Evolutionary conservation across 1,284 basidiomycete genomes (phyloP).

Genomic region (Fomitiporia mediterranea): DNA sequence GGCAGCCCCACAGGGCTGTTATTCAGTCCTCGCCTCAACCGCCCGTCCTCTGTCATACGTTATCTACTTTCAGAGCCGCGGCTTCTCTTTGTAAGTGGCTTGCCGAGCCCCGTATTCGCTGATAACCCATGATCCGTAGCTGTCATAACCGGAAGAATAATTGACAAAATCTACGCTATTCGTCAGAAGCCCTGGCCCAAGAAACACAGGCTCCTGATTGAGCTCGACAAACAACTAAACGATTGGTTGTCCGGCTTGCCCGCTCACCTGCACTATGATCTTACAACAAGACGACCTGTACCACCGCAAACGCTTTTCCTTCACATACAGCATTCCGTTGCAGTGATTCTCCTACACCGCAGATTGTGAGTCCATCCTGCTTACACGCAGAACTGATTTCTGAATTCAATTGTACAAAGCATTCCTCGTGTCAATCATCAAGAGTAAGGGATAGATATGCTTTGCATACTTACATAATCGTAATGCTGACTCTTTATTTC

Average conservation of each 20-base stretch:
- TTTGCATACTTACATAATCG: background rate
- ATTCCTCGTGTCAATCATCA: conserved; percentile 13
- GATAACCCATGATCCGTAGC: conserved; percentile 33
- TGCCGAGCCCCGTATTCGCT: too few relatives aligned
- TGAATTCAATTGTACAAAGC: background rate
- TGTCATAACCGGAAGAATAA: conserved; percentile 59
- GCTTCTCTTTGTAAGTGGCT: conserved; percentile 51
- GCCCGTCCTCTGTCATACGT: conserved; percentile 48
- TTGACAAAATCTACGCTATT: conserved; percentile 73
- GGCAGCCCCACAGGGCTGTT: conserved; percentile 46
- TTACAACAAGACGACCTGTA: conserved; percentile 42
- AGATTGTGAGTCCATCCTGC: conserved; percentile 60
- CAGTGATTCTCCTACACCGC: conserved; percentile 72
- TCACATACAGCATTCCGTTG: conserved; percentile 76
- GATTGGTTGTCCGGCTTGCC: conserved; percentile 75
- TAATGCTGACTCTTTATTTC: background rate
- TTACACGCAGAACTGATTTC: background rate
- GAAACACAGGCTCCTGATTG: conserved; percentile 44
- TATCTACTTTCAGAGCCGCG: conserved; percentile 53
- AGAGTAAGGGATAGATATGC: background rate
- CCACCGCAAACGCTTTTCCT: conserved; percentile 66
- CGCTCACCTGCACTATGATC: conserved; percentile 56
- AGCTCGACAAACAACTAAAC: conserved; percentile 65
- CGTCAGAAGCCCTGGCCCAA: conserved; percentile 42
- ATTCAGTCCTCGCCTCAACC: conserved; percentile 34